Base-by-base conservation (phyloP, 176 grass and related monocot species). In the Oryza meridionalis region DNA sequence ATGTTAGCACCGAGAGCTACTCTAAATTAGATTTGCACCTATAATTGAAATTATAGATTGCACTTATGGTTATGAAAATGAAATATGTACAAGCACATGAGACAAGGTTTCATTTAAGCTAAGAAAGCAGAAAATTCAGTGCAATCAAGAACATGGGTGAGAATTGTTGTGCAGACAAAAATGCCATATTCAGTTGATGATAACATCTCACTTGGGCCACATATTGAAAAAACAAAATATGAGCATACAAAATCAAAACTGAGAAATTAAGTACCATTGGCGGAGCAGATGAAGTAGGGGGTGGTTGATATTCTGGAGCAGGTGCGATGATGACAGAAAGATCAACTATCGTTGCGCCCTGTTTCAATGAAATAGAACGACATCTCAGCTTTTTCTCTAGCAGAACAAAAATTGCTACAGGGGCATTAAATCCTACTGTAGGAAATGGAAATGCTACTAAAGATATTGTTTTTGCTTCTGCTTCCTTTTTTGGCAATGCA, bases 331-430 rank as follows among this genome's bases (percentile, higher is more conserved):
- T 88, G 76, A 97, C 94, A 65, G 94, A 97, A 77, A 97, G 90
- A 84, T 94, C 94, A 79, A 94, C 94, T 79, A 97, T 94, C 43
- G 88, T 97, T 22, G 94, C 90, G 7, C 92, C 92, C 94, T 97
- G 80, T 86, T 45, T 79, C 62, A 83, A 78, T 31, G 16, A 65
- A 71, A 83, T 5, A 87, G 16, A 73, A 75, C 75, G 7, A 4
- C 15, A 70, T 75, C 77, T 84, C 46, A 84, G n/a, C 65, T 16
- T n/a, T 4, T 31, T 29, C n/a, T 33, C 1, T 37, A 79, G 77
- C n/a, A 40, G 31, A 78, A 9, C 5, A 38, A 62, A 47, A 8
- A 50, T 38, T 64, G 31, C 40, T 63, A 15, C 83, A 82, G 16
- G 46, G 67, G 11, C 15, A 32, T n/a, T 8, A 16, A 38, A 78